Base-by-base conservation (phyloP, 2,329 filamentous ascomycete genomes). In the Rutstroemia sp. region DNA sequence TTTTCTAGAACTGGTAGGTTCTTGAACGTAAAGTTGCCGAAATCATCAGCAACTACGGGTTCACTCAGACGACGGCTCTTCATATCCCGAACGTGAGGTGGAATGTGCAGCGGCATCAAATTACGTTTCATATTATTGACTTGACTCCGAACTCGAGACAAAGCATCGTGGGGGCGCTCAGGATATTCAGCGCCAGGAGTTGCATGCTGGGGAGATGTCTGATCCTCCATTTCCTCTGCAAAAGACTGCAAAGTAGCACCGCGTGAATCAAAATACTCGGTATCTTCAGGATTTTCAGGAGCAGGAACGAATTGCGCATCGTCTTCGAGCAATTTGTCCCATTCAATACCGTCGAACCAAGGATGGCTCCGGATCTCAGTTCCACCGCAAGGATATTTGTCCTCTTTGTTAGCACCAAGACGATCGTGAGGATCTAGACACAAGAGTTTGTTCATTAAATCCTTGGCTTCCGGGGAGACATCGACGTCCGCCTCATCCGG, bases 1-100 rank as follows among this genome's bases (percentile, higher is more conserved):
- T 96, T 97, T 67, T 97, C 94, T 17, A 99, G 78, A 19, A 97
- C 92, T 0, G 92, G 92, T 49, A 99, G 75, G 65, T 99, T 99
- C 75, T 99, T 99, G 78, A 96, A 99, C 41, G 90, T 84, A 72
- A 99, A 99, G 60, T 84, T 91, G 34, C 94, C 94, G 76, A 99
- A 99, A 69, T 99, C 95, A 70, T 99, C 94, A 0, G 86, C 80
- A 34, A 84, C 81, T 16, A 92, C 84, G 1, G 94, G 94, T 71
- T 99, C 94, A 70, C 92, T 97, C 41, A 97, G 78, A 64, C 94
- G 81, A 61, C 94, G 83, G 64, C 83, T 92, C 67, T 95, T 89
- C 52, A 88, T 81, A 71, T 99, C 95, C 46, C 94, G 87, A 30
- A 99, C 92, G 69, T 99, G 94, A 5, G 92, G 92, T 37, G 94